phyloP scores from a whole-genome alignment of 2,329 filamentous ascomycete genomes.

The Rhexocercosporidium sp. region DNA sequence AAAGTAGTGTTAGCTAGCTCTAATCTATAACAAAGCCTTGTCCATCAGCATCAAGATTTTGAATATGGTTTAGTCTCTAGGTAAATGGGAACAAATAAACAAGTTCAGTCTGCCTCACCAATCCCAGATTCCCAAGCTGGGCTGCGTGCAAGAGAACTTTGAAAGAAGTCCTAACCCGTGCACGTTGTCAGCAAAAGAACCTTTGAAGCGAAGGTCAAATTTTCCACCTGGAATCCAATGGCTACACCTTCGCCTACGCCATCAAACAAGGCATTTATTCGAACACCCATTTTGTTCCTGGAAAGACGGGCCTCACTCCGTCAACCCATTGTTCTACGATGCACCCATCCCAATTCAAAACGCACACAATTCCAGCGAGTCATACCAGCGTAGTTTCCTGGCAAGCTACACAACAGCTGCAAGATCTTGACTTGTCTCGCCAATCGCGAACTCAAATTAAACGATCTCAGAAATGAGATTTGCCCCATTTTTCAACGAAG shows the following conservation, averaged over 20 bases:
- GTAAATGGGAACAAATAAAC: too few species aligned
- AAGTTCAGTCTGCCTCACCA: too few species aligned
- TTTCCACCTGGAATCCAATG: neutral
- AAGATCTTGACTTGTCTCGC: neutral
- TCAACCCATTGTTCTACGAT: neutral
- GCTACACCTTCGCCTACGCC: neutral
- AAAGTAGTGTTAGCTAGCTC: too few species aligned
- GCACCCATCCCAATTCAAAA: neutral
- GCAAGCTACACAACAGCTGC: neutral
- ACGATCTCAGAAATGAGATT: neutral
- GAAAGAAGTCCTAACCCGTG: too few species aligned
- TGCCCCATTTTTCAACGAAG: neutral
- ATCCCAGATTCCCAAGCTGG: too few species aligned
- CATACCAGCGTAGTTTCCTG: neutral
- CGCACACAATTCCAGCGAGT: neutral
- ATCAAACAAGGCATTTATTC: neutral
- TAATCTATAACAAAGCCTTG: too few species aligned
- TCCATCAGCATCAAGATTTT: too few species aligned
- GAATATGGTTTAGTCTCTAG: too few species aligned
- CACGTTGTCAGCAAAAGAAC: too few species aligned
- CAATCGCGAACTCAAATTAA: neutral
- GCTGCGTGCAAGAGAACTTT: too few species aligned
- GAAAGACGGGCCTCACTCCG: neutral
- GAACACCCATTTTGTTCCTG: neutral
- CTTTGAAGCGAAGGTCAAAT: too few species aligned